Conservation (phyloP, 192 early-diverging fungal genomes). For the Backusella morwellensis region DNA sequence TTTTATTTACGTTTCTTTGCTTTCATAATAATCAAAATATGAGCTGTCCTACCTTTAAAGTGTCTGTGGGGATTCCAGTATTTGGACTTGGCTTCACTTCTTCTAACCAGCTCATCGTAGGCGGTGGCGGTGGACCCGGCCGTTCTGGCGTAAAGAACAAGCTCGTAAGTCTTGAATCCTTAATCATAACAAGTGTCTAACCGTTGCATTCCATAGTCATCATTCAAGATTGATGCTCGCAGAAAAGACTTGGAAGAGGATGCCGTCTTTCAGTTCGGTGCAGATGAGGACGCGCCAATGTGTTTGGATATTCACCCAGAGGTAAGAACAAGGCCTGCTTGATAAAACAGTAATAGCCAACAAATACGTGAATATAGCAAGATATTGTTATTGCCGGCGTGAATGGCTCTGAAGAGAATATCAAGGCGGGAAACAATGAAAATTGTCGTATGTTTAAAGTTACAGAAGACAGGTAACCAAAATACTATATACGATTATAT, state of each 20-base stretch:
- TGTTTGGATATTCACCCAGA: conserved; percentile 76
- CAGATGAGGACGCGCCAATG: conserved; percentile 83
- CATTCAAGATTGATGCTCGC: conserved; percentile 49
- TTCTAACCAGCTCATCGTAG: conserved; percentile 61
- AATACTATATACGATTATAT: neutral
- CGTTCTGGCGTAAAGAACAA: conserved; percentile 87
- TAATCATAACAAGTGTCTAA: neutral
- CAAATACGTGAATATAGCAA: conserved; percentile 37
- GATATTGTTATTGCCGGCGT: conserved; percentile 64
- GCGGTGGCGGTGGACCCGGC: conserved; percentile 85
- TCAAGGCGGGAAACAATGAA: conserved; percentile 68
- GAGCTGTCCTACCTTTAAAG: conserved; percentile 37
- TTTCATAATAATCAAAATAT: neutral
- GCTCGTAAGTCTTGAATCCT: conserved; percentile 53
- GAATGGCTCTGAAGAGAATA: conserved; percentile 60
- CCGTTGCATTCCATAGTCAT: conserved; percentile 33
- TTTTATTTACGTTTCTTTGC: neutral
- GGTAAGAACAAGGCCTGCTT: conserved; percentile 37
- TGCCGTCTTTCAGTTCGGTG: conserved; percentile 25
- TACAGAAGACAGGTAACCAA: conserved; percentile 35
- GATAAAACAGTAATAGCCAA: neutral
- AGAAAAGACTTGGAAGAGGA: conserved; percentile 35
- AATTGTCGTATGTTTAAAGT: conserved; percentile 79
- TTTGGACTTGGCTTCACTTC: conserved; percentile 57
- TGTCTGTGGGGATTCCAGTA: conserved; percentile 58